These are phyloP conservation scores for Colletotrichum lini DNA, from an alignment of 2,329 filamentous ascomycete genomes.

Conservation along the genomic window DNA sequence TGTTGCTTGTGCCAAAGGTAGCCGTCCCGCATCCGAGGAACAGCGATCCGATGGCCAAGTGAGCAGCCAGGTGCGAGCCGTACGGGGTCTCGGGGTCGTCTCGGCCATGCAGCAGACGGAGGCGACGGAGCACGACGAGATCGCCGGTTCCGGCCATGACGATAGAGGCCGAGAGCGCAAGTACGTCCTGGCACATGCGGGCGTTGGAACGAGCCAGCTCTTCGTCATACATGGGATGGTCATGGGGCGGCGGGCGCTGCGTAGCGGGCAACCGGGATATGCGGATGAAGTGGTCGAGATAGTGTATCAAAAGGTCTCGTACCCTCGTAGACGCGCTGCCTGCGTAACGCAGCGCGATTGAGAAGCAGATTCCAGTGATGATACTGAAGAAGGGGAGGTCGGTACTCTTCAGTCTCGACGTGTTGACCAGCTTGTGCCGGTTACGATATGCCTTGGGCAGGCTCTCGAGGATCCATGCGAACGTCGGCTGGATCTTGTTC, in stretches of 20 bases:
- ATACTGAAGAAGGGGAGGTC: conserved; percentile 96
- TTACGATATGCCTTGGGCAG: conserved; percentile 79
- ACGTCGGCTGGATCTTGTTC: conserved; percentile 82
- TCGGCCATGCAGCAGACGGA: conserved; percentile 90
- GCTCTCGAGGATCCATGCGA: conserved; percentile 82
- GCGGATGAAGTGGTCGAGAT: conserved; percentile 88
- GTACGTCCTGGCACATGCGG: conserved; percentile 90
- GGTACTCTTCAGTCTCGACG: conserved; percentile 78
- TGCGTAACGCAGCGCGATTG: conserved; percentile 80
- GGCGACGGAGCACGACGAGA: conserved; percentile 83
- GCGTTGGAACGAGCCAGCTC: conserved; percentile 87
- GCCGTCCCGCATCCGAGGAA: conserved; percentile 95
- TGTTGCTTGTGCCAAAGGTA: conserved; percentile 89
- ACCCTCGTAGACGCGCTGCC: conserved; percentile 79
- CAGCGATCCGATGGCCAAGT: conserved; percentile 90
- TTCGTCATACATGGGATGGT: conserved; percentile 78
- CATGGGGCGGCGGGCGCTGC: conserved; percentile 45
- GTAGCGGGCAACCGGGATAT: conserved; percentile 73
- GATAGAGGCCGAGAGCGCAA: conserved; percentile 85
- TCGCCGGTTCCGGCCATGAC: conserved; percentile 98
- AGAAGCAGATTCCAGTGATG: conserved; percentile 88
- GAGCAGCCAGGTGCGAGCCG: conserved; percentile 92
- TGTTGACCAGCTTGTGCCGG: conserved; percentile 71
- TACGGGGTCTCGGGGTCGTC: conserved; percentile 89
- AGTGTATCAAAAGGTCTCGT: conserved; percentile 85